These are phyloP conservation scores for Chlorencoelia australis DNA, from an alignment of 2,329 filamentous ascomycete genomes.

Conservation along the genomic window DNA sequence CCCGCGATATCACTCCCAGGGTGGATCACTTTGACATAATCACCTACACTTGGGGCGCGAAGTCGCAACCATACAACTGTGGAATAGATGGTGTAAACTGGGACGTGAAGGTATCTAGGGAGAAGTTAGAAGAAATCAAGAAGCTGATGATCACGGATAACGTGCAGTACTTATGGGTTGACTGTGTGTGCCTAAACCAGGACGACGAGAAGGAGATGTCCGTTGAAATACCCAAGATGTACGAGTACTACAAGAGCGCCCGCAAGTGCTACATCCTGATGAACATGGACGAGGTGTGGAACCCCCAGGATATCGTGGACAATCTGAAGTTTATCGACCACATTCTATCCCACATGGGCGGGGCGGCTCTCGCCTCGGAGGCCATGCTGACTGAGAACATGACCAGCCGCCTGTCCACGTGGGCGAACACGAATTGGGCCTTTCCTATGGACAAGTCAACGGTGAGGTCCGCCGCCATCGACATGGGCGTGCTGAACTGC, in stretches of 20 bases:
- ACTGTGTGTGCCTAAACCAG: constrained; percentile 21
- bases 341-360: constrained; percentile 14
- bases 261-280: constrained; percentile 23
- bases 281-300: constrained; percentile 26
- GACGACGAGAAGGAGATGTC: constrained; percentile 11
- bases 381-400: no score
- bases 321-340: constrained; percentile 27
- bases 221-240: constrained; percentile 13
- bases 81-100: constrained; percentile 10
- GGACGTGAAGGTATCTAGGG: constrained; percentile 4
- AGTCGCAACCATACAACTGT: constrained; percentile 5
- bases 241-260: constrained; percentile 17
- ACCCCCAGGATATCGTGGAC: constrained; percentile 25
- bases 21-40: constrained; percentile 10
- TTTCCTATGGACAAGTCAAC: no score
- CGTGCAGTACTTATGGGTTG: constrained; percentile 15
- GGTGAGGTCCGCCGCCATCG: no score
- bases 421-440: no score
- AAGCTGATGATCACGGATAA: constrained; percentile 8
- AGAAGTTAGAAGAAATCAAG: constrained; percentile 13
- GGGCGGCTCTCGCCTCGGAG: constrained; percentile 19
- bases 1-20: background rate
- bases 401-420: no score
- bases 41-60: constrained; percentile 10
- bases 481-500: no score